phyloP scores from a whole-genome alignment of 441 rosid genomes.

The Raphanus hybrid region DNA sequence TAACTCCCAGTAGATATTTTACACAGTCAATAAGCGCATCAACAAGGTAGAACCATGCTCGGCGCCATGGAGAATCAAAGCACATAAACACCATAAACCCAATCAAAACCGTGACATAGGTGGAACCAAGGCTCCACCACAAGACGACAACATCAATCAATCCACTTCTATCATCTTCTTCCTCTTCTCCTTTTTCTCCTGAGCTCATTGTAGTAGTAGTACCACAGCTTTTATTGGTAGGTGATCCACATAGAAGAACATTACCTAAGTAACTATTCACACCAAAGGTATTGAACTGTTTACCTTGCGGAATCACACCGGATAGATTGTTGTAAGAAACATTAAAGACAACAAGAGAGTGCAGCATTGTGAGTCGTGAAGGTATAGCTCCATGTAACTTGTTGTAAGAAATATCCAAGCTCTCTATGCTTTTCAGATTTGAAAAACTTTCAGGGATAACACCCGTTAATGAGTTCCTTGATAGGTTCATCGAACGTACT shows the following conservation, averaged over 20 bases:
- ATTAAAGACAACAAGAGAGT: slow-evolving; percentile 30
- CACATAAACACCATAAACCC: slow-evolving; percentile 2
- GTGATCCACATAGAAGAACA: slow-evolving; percentile 26
- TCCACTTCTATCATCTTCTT: not conserved
- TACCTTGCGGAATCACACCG: slow-evolving; percentile 32
- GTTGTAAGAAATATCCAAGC: slow-evolving; percentile 38
- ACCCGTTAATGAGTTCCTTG: slow-evolving; percentile 24
- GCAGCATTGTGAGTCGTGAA: slow-evolving; percentile 9
- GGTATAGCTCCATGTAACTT: slow-evolving; percentile 36
- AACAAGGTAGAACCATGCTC: slow-evolving; percentile 23
- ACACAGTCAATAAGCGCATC: slow-evolving; percentile 17
- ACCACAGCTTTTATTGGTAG: slow-evolving; percentile 27
- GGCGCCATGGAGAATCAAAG: slow-evolving; percentile 28
- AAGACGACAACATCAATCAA: slow-evolving; percentile 17
- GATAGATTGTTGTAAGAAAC: slow-evolving; percentile 38
- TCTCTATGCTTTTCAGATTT: slow-evolving; percentile 27
- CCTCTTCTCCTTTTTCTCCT: slow-evolving; percentile 4
- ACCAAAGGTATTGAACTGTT: slow-evolving; percentile 40
- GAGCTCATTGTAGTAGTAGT: not conserved
- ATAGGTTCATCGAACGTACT: slow-evolving; percentile 30
- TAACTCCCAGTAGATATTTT: slow-evolving; percentile 15
- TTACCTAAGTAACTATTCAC: slow-evolving; percentile 35
- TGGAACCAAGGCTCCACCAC: slow-evolving; percentile 22
- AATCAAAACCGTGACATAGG: slow-evolving; percentile 28
- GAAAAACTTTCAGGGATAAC: slow-evolving; percentile 27